These are phyloP conservation scores for Stemphylium beticola DNA, from an alignment of 2,329 filamentous ascomycete genomes.

Conservation along the genomic window DNA sequence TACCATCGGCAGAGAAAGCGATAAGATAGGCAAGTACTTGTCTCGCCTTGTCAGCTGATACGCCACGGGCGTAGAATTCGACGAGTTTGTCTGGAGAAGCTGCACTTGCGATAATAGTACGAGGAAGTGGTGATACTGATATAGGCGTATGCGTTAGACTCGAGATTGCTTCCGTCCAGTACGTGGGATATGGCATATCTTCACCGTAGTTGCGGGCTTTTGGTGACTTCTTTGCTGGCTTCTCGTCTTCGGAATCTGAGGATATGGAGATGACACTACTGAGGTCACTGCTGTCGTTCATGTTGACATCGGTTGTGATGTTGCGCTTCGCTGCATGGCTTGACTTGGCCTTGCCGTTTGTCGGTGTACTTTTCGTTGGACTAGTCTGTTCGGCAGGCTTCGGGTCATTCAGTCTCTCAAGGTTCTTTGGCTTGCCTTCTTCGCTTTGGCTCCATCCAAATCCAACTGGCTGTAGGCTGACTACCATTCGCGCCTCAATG, in stretches of 20 bases:
- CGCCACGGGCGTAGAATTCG: conserved; percentile 81
- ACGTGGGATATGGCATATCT: conserved; percentile 83
- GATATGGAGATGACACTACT: conserved; percentile 53
- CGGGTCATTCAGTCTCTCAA: conserved; percentile 28
- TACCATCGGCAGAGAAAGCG: conserved; percentile 81
- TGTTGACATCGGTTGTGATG: conserved; percentile 15
- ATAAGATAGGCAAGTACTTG: conserved; percentile 91
- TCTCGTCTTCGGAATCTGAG: conserved; percentile 60
- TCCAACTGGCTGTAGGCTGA: conserved; percentile 82
- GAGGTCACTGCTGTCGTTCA: conserved; percentile 54
- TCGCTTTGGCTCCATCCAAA: conserved; percentile 92
- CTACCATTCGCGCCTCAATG: conserved; percentile 81
- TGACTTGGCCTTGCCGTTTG: conserved; percentile 13
- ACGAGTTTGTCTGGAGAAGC: conserved; percentile 74
- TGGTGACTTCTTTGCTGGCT: conserved; percentile 50
- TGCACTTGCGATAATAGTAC: conserved; percentile 58
- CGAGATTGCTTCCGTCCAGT: conserved; percentile 91
- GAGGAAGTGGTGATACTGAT: conserved; percentile 73
- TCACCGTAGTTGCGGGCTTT: conserved; percentile 66
- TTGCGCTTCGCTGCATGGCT: conserved; percentile 7
- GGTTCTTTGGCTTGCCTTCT: conserved; percentile 66
- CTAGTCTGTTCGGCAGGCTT: not conserved
- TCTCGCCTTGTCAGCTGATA: conserved; percentile 81
- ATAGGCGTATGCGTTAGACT: conserved; percentile 79
- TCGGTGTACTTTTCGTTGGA: not conserved